A percentile compares a stretch with the other conserved stretches of the same genome.
These are phyloP conservation scores for Annulohypoxylon truncatum DNA, from an alignment of 2,329 filamentous ascomycete genomes.

Conservation along the genomic window DNA sequence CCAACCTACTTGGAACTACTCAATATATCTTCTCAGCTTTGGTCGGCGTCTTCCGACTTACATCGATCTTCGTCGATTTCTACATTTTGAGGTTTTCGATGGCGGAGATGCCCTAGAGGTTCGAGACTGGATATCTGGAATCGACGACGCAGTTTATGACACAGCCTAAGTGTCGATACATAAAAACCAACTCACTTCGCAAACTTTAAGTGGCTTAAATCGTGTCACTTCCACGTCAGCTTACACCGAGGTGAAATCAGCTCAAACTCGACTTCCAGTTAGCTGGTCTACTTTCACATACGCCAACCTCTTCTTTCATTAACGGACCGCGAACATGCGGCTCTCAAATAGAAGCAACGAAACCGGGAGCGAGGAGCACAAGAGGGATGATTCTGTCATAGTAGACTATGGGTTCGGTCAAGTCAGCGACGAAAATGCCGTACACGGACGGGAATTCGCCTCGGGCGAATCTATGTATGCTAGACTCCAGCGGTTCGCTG, in stretches of 20 bases:
- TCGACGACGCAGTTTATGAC: slow-evolving; percentile 15
- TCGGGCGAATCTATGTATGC: slow-evolving; percentile 44
- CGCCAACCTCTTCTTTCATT: background rate
- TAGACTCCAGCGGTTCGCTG: slow-evolving; percentile 69
- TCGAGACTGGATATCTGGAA: background rate
- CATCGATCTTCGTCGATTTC: background rate
- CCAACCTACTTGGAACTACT: background rate
- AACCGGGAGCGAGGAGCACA: slow-evolving; percentile 28
- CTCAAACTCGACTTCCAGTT: background rate
- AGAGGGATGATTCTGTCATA: slow-evolving; percentile 28
- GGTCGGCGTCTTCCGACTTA: slow-evolving; percentile 30
- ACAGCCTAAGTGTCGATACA: background rate
- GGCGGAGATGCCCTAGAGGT: slow-evolving; percentile 27
- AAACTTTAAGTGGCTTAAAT: slow-evolving; percentile 15
- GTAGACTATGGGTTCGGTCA: slow-evolving; percentile 39
- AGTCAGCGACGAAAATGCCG: slow-evolving; percentile 36
- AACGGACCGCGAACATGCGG: slow-evolving; percentile 29
- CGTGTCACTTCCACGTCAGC: background rate
- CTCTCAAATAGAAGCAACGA: slow-evolving; percentile 24
- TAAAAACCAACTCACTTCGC: slow-evolving; percentile 2
- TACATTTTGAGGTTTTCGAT: slow-evolving; percentile 1
- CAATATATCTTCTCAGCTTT: background rate
- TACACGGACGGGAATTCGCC: slow-evolving; percentile 19
- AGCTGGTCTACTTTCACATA: background rate
- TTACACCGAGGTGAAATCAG: background rate